These are phyloP conservation scores for Papiliotrema flavescens DNA, from an alignment of 1,284 basidiomycete species.

Conservation along the genomic window DNA sequence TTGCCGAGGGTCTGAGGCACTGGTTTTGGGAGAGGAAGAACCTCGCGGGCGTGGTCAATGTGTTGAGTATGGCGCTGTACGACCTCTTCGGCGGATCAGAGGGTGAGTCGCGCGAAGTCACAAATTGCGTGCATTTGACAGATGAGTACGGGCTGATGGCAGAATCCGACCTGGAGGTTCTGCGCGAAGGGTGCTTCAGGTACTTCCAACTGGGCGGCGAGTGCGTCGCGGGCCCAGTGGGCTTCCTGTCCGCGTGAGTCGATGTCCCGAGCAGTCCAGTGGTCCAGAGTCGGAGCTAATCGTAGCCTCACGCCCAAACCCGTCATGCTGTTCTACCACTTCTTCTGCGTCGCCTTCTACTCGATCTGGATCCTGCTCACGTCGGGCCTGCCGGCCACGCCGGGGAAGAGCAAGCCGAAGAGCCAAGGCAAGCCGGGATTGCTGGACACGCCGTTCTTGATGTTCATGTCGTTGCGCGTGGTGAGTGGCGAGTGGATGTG, in stretches of 20 bases:
- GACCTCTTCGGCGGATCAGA: slow-evolving; percentile 82
- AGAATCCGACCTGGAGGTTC: slow-evolving; percentile 60
- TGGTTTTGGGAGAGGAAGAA: slow-evolving; percentile 87
- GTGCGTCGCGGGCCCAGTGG: slow-evolving; percentile 83
- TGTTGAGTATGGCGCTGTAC: slow-evolving; percentile 84
- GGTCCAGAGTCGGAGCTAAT: too few relatives aligned
- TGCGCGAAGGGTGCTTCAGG: slow-evolving; percentile 91
- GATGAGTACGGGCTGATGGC: slow-evolving; percentile 5
- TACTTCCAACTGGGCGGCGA: slow-evolving; percentile 95
- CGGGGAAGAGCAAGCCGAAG: neutral
- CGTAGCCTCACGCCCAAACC: slow-evolving; percentile 66
- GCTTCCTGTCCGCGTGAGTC: slow-evolving; percentile 74
- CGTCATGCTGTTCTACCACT: slow-evolving; percentile 77
- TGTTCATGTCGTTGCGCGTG: slow-evolving; percentile 56
- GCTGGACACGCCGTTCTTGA: slow-evolving; percentile 60
- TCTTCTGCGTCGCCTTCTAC: slow-evolving; percentile 94
- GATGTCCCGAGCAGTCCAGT: too few relatives aligned
- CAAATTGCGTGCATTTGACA: slow-evolving; percentile 8
- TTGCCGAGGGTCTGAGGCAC: slow-evolving; percentile 58
- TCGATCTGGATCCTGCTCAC: slow-evolving; percentile 82
- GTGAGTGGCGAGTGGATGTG: slow-evolving; percentile 53
- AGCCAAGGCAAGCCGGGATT: slow-evolving; percentile 48
- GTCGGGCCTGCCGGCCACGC: slow-evolving; percentile 53
- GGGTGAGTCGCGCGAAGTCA: slow-evolving; percentile 55
- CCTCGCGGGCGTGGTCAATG: slow-evolving; percentile 78